Evolutionary conservation across 192 early-diverging fungal species (phyloP).

Genomic region (Polychytrium aggregatum): DNA sequence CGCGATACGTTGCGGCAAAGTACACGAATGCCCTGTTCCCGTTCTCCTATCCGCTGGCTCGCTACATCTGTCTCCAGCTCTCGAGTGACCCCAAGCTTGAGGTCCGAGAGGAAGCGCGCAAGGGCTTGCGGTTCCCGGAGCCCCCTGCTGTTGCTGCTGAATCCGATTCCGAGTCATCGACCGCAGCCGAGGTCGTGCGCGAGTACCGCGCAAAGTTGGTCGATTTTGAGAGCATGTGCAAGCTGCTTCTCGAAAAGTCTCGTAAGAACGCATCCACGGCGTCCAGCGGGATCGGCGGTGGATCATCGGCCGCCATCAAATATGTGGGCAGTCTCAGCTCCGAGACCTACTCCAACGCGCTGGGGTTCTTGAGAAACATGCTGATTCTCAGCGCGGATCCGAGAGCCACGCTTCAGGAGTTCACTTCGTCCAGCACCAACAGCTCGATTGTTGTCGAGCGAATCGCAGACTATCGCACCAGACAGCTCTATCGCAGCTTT

Average conservation of each 20-base stretch:
- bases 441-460: conserved; percentile 2
- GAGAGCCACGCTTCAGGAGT: conserved; percentile 23
- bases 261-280: background rate
- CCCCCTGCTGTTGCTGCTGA: background rate
- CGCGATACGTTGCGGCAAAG: conserved; percentile 27
- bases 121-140: conserved; percentile 34
- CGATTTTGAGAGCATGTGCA: conserved; percentile 7
- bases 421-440: too few species aligned
- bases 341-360: conserved; percentile 41
- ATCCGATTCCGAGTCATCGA: background rate
- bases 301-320: too few species aligned
- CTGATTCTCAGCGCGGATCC: conserved; percentile 49
- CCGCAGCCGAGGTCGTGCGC: background rate
- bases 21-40: conserved; percentile 38
- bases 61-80: conserved; percentile 29
- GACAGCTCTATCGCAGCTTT: conserved; percentile 16
- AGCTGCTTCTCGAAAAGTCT: conserved; percentile 6
- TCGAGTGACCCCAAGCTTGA: conserved; percentile 32
- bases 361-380: conserved; percentile 52
- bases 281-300: background rate
- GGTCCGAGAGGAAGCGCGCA: conserved; percentile 29
- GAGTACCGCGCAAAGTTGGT: conserved; percentile 12
- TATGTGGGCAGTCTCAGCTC: conserved; percentile 51
- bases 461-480: conserved; percentile 21
- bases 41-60: conserved; percentile 22